Conservation (phyloP, 1,139 yeast species). For the Candida sp. region DNA sequence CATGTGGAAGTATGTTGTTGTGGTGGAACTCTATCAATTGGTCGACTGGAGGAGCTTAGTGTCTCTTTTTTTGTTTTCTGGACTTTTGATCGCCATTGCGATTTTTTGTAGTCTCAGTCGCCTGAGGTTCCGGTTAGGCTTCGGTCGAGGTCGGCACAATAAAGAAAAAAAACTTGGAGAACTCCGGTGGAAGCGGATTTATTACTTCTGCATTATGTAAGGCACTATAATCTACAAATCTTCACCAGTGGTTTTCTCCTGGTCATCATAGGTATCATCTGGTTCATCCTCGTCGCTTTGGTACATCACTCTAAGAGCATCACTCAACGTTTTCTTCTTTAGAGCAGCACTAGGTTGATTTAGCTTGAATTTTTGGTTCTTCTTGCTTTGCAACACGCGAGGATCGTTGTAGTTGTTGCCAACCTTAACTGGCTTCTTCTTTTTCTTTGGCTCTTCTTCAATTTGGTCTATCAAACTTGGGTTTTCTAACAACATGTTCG, state of each 20-base stretch:
- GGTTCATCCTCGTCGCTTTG: constrained; percentile 81
- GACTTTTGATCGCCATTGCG: too few species aligned
- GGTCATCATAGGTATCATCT: constrained; percentile 85
- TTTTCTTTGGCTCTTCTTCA: constrained; percentile 16
- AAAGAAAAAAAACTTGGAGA: too few species aligned
- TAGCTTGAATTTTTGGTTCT: constrained; percentile 6
- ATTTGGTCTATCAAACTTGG: constrained; percentile 43
- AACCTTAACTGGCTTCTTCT: constrained; percentile 4
- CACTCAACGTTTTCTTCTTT: constrained; percentile 60
- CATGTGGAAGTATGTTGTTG: constrained; percentile 40
- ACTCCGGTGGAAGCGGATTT: too few species aligned
- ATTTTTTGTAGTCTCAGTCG: too few species aligned
- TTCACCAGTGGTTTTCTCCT: constrained; percentile 50
- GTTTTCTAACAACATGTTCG: constrained; percentile 64
- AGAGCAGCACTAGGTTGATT: constrained; percentile 23
- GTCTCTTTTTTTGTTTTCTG: too few species aligned
- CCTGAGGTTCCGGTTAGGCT: too few species aligned
- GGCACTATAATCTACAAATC: not conserved
- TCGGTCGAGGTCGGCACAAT: too few species aligned
- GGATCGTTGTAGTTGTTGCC: constrained; percentile 8
- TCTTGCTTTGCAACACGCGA: constrained; percentile 1
- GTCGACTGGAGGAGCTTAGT: too few species aligned
- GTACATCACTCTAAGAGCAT: constrained; percentile 68
- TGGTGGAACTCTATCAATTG: too few species aligned
- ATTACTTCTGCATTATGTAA: not conserved